Conservation (phyloP, 805 yeast genomes). For the Suhomyces kilbournensis region DNA sequence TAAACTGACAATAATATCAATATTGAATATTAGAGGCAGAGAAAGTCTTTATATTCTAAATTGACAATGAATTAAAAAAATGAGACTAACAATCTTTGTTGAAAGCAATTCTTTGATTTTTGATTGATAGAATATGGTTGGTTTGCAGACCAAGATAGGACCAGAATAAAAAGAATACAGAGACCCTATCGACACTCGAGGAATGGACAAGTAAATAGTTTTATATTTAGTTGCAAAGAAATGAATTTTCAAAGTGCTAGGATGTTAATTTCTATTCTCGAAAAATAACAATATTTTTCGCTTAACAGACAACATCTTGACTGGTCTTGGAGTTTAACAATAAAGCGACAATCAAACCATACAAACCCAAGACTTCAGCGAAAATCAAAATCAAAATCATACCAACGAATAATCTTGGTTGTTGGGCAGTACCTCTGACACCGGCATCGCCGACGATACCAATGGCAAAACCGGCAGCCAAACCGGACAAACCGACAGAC, state of each 20-base stretch:
- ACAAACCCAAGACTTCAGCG: slow-evolving; percentile 97
- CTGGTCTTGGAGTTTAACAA: slow-evolving; percentile 97
- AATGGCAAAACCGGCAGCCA: slow-evolving; percentile 98
- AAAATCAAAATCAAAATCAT: slow-evolving; percentile 97
- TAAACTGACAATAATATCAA: not conserved
- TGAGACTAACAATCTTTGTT: no score
- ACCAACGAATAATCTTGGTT: slow-evolving; percentile 97
- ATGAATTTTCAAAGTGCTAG: not conserved
- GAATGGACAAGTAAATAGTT: not conserved
- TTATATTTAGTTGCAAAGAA: not conserved
- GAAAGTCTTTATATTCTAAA: not conserved
- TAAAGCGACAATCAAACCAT: slow-evolving; percentile 97
- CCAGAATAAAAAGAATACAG: not conserved
- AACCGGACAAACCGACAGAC: slow-evolving; percentile 94
- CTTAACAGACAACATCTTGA: slow-evolving; percentile 71
- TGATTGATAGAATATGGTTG: not conserved
- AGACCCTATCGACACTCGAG: slow-evolving; percentile 2
- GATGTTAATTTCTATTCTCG: slow-evolving; percentile 34
- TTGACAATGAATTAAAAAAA: slow-evolving; percentile 4
- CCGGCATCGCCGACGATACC: slow-evolving; percentile 99
- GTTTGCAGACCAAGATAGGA: not conserved
- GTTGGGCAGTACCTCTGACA: slow-evolving; percentile 97
- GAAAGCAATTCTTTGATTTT: no score
- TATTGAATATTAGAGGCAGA: not conserved
- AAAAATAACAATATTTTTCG: not conserved